These are phyloP conservation scores for Penicillium oxalicum DNA, from an alignment of 2,329 filamentous ascomycete species.

Conservation along the genomic window DNA sequence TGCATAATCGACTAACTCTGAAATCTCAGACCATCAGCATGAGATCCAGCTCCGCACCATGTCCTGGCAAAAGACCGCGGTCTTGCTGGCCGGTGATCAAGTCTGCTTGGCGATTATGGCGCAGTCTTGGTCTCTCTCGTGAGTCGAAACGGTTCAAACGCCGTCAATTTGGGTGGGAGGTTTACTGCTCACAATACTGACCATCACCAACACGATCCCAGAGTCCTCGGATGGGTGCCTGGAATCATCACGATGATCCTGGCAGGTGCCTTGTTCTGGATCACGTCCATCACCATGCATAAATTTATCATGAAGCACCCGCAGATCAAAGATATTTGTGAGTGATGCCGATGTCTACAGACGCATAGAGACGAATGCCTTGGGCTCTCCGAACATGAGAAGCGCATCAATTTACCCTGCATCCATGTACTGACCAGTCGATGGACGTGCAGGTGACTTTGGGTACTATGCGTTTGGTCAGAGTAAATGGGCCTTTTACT, in stretches of 20 bases:
- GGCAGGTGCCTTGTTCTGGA: constrained; percentile 43
- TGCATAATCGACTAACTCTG: too few relatives aligned
- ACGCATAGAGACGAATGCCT: too few relatives aligned
- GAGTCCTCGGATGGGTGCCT: constrained; percentile 20
- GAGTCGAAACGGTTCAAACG: constrained; percentile 17
- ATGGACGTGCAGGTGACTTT: constrained; percentile 35
- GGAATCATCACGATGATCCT: constrained; percentile 37
- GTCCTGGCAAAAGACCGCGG: constrained; percentile 50
- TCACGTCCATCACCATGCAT: constrained; percentile 49
- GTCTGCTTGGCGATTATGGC: constrained; percentile 50
- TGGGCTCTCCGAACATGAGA: too few relatives aligned
- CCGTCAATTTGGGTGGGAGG: too few relatives aligned
- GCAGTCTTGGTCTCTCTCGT: constrained; percentile 47
- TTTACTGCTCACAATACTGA: neutral
- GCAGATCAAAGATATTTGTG: constrained; percentile 47
- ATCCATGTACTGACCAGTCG: neutral
- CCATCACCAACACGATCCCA: constrained; percentile 1
- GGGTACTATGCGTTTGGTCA: constrained; percentile 45
- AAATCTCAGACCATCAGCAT: constrained; percentile 15
- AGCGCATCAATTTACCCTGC: neutral
- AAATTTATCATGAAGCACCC: constrained; percentile 49
- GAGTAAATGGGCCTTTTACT: constrained; percentile 41
- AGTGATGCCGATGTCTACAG: constrained; percentile 2
- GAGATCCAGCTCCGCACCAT: constrained; percentile 50
- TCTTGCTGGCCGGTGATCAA: constrained; percentile 45